Percentiles rank a stretch among this genome's conserved stretches.
Evolutionary conservation across 371 early-diverging fungal genomes (phyloP).

Genomic region (Syncephalastrum sp.): DNA sequence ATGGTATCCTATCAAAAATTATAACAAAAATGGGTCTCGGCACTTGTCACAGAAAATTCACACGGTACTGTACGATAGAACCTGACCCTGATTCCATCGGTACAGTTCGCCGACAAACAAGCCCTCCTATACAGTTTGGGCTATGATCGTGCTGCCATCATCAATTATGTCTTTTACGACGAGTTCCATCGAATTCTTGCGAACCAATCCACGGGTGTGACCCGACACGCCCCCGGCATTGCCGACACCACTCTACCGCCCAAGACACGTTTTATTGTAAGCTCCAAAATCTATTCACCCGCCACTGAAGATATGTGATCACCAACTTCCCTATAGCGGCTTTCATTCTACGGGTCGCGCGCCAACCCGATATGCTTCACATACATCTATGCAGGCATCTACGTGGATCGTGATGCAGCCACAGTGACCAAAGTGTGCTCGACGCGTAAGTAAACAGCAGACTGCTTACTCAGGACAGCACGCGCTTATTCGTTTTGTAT

Average conservation of each 20-base stretch:
- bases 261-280: slow-evolving; percentile 35
- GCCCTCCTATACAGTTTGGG: slow-evolving; percentile 37
- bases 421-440: slow-evolving; percentile 28
- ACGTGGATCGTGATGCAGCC: slow-evolving; percentile 29
- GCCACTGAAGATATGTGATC: neutral
- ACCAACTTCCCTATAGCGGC: slow-evolving; percentile 15
- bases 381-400: slow-evolving; percentile 45
- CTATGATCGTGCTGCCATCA: slow-evolving; percentile 36
- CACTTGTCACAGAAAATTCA: neutral
- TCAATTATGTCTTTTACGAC: slow-evolving; percentile 39
- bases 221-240: slow-evolving; percentile 24
- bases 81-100: slow-evolving; percentile 37
- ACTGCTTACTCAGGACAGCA: neutral
- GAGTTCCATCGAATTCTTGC: slow-evolving; percentile 18
- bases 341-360: slow-evolving; percentile 42
- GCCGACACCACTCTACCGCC: slow-evolving; percentile 43
- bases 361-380: slow-evolving; percentile 45
- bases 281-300: neutral
- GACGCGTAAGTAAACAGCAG: slow-evolving; percentile 13
- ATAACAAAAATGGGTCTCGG: neutral
- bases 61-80: slow-evolving; percentile 23
- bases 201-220: slow-evolving; percentile 34
- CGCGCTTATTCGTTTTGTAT: neutral
- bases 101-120: slow-evolving; percentile 39
- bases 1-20: slow-evolving; percentile 22